Evolutionary conservation across 192 early-diverging fungal species (phyloP), one percentile per base, ranked within the genome.

Genomic region (Entomortierella chlamydospora): DNA sequence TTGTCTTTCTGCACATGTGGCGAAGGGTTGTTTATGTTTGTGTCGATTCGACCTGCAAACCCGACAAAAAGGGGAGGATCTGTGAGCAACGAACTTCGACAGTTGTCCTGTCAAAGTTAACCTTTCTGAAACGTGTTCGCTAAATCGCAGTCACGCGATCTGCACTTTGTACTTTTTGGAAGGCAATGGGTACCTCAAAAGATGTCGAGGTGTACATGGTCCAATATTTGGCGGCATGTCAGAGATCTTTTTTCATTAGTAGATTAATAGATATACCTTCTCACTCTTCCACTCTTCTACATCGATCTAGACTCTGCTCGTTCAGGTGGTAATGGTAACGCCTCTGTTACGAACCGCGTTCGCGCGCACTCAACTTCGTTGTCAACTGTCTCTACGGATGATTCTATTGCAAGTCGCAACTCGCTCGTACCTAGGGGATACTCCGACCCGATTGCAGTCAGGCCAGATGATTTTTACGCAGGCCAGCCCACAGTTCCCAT

Each of bases 341-440:
- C n/a, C 3, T 25, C 54, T 33, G 33, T 31, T 18, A 37, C 43
- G 0, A 57, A 25, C 4, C 76, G 76, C n/a, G 45, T 22, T 22
- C 76, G 76, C 20, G 50, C 68, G 23, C 52, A 65, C 45, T 78
- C 73, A 22, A 52, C 58, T 37, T 62, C 76, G n/a, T 42, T 55
- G 39, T 74, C 72, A 18, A 70, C 62, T 1, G 53, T 79, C 51
- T 79, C 76, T 6, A 79, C 76, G 18, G 76, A 79, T 54, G 68
- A 70, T 25, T 79, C 76, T 0, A 42, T 70, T 37, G 57, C 76
- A 0, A 79, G 76, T 29, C 68, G 68, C 15, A 79, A 79, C 52
- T 70, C 76, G 0, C 68, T 79, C 20, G 43, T 70, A 33, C 74
- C 74, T 28, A 47, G 74, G n/a, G 13, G 22, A 28, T 18, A 47